Evolutionary conservation across 176 grass and related monocot genomes (phyloP).

Genomic region (Pharus latifolius): DNA sequence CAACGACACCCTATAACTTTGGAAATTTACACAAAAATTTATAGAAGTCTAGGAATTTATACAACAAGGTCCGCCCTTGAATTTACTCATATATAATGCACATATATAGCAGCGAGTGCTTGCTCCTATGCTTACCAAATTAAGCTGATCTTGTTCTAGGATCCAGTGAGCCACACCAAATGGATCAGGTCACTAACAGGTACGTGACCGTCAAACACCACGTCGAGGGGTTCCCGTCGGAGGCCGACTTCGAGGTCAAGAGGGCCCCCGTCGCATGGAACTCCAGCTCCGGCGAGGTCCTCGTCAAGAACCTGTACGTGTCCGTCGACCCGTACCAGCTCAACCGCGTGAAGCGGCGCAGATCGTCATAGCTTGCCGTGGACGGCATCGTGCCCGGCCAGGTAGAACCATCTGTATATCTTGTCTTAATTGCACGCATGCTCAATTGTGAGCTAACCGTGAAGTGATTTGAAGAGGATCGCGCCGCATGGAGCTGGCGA

Average conservation of each 20-base stretch:
- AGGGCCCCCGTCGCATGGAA: background rate
- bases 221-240: conserved; percentile 35
- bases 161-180: too few species aligned
- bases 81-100: too few species aligned
- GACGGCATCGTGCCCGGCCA: conserved; percentile 22
- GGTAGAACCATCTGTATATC: too few species aligned
- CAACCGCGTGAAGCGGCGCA: conserved; percentile 48
- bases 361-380: conserved; percentile 22
- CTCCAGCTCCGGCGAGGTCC: conserved; percentile 22
- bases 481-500: conserved; percentile 24
- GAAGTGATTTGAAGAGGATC: conserved; percentile 23
- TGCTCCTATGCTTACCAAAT: too few species aligned
- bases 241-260: conserved; percentile 38
- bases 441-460: conserved; percentile 20
- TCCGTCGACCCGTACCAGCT: conserved; percentile 68
- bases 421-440: too few species aligned
- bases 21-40: too few species aligned
- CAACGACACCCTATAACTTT: too few species aligned
- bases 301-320: conserved; percentile 43
- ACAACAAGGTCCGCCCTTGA: too few species aligned
- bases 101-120: too few species aligned
- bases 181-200: conserved; percentile 40
- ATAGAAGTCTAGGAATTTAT: too few species aligned
- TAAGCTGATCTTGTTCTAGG: too few species aligned
- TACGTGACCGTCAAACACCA: conserved; percentile 31